Evolutionary conservation across 2,329 filamentous ascomycete genomes (phyloP).

Genomic region (Xylaria sp.): DNA sequence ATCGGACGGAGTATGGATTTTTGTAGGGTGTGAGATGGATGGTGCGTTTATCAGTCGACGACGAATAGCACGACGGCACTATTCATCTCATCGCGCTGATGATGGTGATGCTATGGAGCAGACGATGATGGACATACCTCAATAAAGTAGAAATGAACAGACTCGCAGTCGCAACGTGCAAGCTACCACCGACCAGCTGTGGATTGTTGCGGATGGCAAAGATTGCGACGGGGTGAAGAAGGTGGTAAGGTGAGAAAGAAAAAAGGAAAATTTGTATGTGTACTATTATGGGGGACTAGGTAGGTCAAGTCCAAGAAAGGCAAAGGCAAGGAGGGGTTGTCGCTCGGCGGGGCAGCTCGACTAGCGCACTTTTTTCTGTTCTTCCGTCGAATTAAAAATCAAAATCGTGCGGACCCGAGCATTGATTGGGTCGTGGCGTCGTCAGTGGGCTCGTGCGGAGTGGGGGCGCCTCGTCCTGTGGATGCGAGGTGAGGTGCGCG

Average conservation of each 20-base stretch:
- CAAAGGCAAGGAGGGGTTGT: constrained; percentile 16
- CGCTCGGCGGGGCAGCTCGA: constrained; percentile 18
- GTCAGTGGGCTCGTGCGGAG: constrained; percentile 3
- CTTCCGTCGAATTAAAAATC: constrained; percentile 16
- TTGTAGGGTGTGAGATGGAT: too few species aligned
- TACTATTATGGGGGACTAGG: background rate
- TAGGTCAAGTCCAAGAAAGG: background rate
- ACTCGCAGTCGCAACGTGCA: constrained; percentile 23
- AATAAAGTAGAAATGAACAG: constrained; percentile 11
- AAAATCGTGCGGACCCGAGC: constrained; percentile 12
- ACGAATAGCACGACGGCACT: background rate
- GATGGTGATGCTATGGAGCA: background rate
- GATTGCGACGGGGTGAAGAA: constrained; percentile 13
- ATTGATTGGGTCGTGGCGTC: constrained; percentile 13
- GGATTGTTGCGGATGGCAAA: constrained; percentile 26
- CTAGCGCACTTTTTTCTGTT: constrained; percentile 10
- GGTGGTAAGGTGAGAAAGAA: constrained; percentile 1
- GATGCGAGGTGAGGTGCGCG: background rate
- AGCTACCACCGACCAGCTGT: constrained; percentile 31
- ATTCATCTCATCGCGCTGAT: background rate
- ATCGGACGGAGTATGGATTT: background rate
- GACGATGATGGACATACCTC: constrained; percentile 17
- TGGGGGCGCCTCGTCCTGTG: constrained; percentile 7
- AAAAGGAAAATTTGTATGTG: constrained; percentile 22
- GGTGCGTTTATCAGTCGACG: background rate